phyloP scores from a whole-genome alignment of 495 filamentous ascomycete genomes.

The Melanomma pulvis-pyrius region DNA sequence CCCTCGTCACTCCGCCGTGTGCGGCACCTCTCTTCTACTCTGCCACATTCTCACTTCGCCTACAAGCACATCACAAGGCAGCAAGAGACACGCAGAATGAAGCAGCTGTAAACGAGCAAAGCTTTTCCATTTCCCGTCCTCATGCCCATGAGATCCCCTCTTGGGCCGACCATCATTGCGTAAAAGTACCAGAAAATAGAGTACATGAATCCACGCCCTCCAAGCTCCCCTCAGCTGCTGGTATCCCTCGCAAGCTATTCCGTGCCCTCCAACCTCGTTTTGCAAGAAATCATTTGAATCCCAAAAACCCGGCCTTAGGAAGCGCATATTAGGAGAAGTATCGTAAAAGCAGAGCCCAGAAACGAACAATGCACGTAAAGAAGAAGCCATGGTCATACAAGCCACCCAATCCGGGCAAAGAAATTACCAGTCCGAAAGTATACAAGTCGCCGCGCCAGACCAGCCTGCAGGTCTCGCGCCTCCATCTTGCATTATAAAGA shows the following conservation, averaged over 20 bases:
- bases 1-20: too few species aligned
- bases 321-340: not conserved
- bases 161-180: not conserved
- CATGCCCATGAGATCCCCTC: not conserved
- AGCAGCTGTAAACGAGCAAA: not conserved
- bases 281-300: not conserved
- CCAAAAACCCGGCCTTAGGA: not conserved
- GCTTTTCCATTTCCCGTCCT: constrained; percentile 1
- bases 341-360: not conserved
- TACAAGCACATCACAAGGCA: not conserved
- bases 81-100: not conserved
- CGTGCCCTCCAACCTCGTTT: not conserved
- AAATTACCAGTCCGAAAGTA: not conserved
- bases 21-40: not conserved
- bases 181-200: constrained; percentile 2
- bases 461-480: constrained; percentile 25
- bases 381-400: constrained; percentile 22
- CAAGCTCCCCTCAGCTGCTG: not conserved
- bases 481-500: not conserved
- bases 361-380: constrained; percentile 13
- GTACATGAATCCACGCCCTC: not conserved
- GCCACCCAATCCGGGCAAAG: not conserved
- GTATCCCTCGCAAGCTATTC: not conserved
- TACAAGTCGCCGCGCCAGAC: constrained; percentile 10
- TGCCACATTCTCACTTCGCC: not conserved